These are phyloP conservation scores for Lindgomyces ingoldianus DNA, from an alignment of 495 filamentous ascomycete species.

Conservation along the genomic window DNA sequence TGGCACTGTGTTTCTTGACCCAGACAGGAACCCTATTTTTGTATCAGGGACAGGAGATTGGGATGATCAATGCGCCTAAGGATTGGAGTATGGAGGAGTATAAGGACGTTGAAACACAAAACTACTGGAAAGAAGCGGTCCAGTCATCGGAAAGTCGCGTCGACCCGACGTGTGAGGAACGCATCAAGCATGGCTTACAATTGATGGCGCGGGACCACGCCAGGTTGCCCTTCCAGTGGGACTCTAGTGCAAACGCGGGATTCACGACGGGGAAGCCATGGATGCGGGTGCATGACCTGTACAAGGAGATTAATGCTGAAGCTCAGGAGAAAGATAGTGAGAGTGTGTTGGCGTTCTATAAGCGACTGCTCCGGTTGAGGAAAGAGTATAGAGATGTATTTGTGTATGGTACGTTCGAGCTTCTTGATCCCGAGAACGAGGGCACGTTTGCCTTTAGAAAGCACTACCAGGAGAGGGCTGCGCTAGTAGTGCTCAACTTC, in stretches of 20 bases:
- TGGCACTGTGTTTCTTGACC: slow-evolving; percentile 33
- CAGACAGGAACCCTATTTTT: slow-evolving; percentile 43
- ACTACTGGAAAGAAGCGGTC: slow-evolving; percentile 33
- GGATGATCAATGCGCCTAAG: slow-evolving; percentile 41
- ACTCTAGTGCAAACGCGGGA: slow-evolving; percentile 54
- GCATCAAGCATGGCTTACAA: slow-evolving; percentile 66
- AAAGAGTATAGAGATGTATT: slow-evolving; percentile 59
- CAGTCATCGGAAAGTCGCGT: slow-evolving; percentile 14
- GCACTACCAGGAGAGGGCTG: slow-evolving; percentile 48
- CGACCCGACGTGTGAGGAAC: slow-evolving; percentile 45
- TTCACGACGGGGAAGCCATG: slow-evolving; percentile 60
- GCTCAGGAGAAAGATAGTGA: slow-evolving; percentile 50
- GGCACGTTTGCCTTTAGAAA: slow-evolving; percentile 54
- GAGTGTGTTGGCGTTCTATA: slow-evolving; percentile 58
- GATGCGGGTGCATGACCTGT: slow-evolving; percentile 63
- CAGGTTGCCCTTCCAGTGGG: slow-evolving; percentile 65
- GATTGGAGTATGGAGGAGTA: slow-evolving; percentile 43
- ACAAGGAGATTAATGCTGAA: slow-evolving; percentile 53
- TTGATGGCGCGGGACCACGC: slow-evolving; percentile 62
- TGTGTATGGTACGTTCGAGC: slow-evolving; percentile 61
- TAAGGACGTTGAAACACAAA: slow-evolving; percentile 38
- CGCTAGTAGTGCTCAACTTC: slow-evolving; percentile 57
- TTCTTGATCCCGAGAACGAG: slow-evolving; percentile 51
- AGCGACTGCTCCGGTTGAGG: slow-evolving; percentile 53
- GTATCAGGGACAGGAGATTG: slow-evolving; percentile 47